Conservation (phyloP, 257 asterid genomes). For the Solanum pimpinellifolium region DNA sequence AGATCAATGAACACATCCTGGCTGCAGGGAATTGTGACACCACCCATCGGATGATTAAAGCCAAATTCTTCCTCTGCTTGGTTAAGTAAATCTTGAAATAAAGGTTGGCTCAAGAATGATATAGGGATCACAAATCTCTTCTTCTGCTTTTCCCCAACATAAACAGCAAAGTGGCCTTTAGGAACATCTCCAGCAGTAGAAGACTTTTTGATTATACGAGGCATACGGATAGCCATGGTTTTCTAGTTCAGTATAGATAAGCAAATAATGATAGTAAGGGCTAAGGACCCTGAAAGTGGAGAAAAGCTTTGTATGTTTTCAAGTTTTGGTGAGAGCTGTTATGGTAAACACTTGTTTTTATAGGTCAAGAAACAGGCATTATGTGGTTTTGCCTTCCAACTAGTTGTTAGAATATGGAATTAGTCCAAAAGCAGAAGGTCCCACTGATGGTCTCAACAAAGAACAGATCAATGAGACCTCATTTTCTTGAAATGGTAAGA, state of each 20-base stretch:
- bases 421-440: background rate
- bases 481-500: background rate
- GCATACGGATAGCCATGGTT: background rate
- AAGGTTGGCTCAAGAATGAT: conserved; percentile 28
- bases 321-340: background rate
- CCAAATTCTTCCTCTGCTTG: conserved; percentile 32
- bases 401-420: background rate
- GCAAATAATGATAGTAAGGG: background rate
- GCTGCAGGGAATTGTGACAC: background rate
- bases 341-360: background rate
- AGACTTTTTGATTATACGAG: background rate
- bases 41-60: conserved; percentile 1
- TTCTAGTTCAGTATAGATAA: background rate
- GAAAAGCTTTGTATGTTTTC: background rate
- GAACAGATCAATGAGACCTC: background rate
- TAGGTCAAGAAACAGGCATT: background rate
- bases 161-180: conserved; percentile 47
- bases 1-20: conserved; percentile 17
- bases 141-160: conserved; percentile 34
- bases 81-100: conserved; percentile 26
- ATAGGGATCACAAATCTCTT: conserved; percentile 24
- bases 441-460: background rate
- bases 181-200: conserved; percentile 15
- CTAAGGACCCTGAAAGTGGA: background rate
- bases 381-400: background rate